phyloP scores from a whole-genome alignment of 495 filamentous ascomycete species.

The Mycothermus thermophilus region DNA sequence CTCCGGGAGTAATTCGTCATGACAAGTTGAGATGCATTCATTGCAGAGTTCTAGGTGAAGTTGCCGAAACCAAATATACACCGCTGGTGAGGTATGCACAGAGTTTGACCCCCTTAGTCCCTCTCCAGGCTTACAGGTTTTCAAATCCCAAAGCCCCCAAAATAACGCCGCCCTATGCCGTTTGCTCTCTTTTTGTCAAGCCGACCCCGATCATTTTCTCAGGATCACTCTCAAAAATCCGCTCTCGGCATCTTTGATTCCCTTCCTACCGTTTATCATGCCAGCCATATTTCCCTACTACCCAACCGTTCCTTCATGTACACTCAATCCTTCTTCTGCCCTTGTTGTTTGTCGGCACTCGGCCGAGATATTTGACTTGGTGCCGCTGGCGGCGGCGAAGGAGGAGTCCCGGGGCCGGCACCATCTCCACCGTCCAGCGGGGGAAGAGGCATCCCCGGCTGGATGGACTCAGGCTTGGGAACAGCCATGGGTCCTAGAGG shows the following conservation, averaged over 20 bases:
- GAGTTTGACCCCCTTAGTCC: no score
- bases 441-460: constrained; percentile 14
- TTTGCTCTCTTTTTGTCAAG: no score
- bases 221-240: no score
- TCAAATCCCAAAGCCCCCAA: no score
- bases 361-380: neutral
- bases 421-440: constrained; percentile 4
- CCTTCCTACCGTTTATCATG: neutral
- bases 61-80: constrained; percentile 6
- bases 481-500: constrained; percentile 36
- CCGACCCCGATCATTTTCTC: no score
- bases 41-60: no score
- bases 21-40: no score
- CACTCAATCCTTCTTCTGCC: neutral
- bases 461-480: constrained; percentile 21
- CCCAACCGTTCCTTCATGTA: neutral
- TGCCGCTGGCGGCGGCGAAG: constrained; percentile 14
- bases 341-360: no score
- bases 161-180: no score
- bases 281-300: neutral
- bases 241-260: neutral
- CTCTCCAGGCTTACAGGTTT: no score
- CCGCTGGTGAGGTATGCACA: no score
- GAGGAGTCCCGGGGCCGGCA: constrained; percentile 5
- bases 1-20: no score